A percentile compares a stretch with the other conserved stretches of the same genome.
Evolutionary conservation across 2,329 filamentous ascomycete species (phyloP).

Genomic region (Scedosporium dehoogii): DNA sequence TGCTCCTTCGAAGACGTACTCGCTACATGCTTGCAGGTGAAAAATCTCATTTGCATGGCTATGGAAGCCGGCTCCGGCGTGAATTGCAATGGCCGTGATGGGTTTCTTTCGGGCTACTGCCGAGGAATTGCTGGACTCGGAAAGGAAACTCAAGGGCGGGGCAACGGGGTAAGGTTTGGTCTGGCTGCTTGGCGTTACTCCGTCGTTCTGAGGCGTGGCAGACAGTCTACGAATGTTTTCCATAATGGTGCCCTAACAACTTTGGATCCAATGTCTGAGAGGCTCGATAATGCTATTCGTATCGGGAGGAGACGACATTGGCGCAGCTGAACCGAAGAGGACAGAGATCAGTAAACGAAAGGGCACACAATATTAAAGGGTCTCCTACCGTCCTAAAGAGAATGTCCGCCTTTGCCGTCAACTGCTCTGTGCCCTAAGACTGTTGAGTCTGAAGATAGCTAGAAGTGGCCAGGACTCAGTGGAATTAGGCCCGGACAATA

Average conservation of each 20-base stretch:
- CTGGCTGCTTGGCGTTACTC: background rate
- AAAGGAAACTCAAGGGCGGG: background rate
- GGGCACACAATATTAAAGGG: too few relatives aligned
- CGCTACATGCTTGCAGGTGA: conserved; percentile 77
- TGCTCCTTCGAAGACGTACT: conserved; percentile 47
- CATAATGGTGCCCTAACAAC: background rate
- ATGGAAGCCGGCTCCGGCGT: conserved; percentile 92
- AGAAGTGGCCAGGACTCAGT: too few relatives aligned
- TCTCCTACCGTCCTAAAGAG: too few relatives aligned
- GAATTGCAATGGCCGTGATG: conserved; percentile 77
- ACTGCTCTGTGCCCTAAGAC: too few relatives aligned
- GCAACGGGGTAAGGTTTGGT: background rate
- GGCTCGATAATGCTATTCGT: too few relatives aligned
- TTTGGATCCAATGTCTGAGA: too few relatives aligned
- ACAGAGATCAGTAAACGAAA: too few relatives aligned
- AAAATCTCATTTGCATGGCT: conserved; percentile 75
- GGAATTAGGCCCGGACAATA: too few relatives aligned
- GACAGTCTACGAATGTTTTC: background rate
- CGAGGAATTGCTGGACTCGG: background rate
- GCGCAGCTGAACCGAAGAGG: too few relatives aligned
- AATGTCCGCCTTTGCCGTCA: too few relatives aligned
- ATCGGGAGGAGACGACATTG: too few relatives aligned
- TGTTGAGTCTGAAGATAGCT: too few relatives aligned
- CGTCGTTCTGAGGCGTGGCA: background rate
- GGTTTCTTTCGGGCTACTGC: conserved; percentile 4